Evolutionary conservation across 116 monocot species (phyloP), one percentile per base, ranked within the genome.

Genomic region (Thalassia testudinum): DNA sequence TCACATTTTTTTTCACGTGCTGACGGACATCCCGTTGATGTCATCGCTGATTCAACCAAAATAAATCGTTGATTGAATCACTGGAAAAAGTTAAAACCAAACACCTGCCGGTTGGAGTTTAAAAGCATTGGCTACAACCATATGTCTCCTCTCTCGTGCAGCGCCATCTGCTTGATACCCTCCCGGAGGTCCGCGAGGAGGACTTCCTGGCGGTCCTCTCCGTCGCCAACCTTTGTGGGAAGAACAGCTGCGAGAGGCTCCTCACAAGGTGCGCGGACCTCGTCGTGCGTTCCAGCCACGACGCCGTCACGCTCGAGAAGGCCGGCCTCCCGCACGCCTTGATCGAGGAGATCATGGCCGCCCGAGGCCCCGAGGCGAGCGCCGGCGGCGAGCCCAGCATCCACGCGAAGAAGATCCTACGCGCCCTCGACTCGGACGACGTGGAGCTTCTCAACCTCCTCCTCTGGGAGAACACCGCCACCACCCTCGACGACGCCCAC

Each of bases 381-480:
- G n/a, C n/a, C n/a, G n/a, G n/a, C n/a, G 27, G 11, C 50, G 62
- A 54, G 14, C 70, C 73, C 6, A 60, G 74, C 30, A 78, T 69
- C 27, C 69, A 78, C 38, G 69, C 58, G 7, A 87, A 44, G 53
- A 75, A 72, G 57, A 72, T 87, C 65, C 63, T 73, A 25, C 65
- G 56, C 13, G 93, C 93, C 18, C 75, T 93, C 12, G 93, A 93
- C 42, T 81, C 75, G 0, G 87, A 93, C 43, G 93, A 93, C 56
- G 66, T 93, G 24, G 84, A 83, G 28, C 57, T 93, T 22, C 78
- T 93, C 7, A 70, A 62, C 17, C 71, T 93, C 81, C 65, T 93
- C 14, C 28, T 93, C 15, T 72, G 38, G 29, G 93, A 93, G 65
- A 60, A 71, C 1, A n/a, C n/a, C n/a, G 47, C 49, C 14, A 70